Evolutionary conservation across 257 asterid genomes (phyloP).

Genomic region (Solanum virginianum): DNA sequence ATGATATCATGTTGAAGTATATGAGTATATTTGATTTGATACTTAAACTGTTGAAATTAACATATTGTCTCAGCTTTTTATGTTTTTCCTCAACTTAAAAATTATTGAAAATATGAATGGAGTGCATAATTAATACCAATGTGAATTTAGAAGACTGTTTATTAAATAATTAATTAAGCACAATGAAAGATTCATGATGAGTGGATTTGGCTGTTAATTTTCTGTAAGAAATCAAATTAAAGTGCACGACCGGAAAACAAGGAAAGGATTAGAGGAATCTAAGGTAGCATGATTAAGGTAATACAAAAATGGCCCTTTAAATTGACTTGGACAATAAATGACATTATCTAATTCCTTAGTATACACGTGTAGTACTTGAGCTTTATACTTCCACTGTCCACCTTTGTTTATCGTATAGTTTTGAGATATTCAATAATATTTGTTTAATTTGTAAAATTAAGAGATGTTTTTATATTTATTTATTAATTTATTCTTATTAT

Average conservation of each 20-base stretch:
- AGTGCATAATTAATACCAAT: not conserved
- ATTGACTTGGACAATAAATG: not conserved
- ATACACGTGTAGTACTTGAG: not conserved
- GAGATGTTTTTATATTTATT: too few relatives aligned
- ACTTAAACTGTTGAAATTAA: not conserved
- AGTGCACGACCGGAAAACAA: not conserved
- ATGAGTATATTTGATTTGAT: not conserved
- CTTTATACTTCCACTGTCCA: too few relatives aligned
- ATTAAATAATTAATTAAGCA: not conserved
- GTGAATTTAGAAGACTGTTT: not conserved
- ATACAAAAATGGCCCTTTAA: not conserved
- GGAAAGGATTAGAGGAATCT: not conserved
- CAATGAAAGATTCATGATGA: not conserved
- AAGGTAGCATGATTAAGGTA: not conserved
- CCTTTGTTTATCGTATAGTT: too few relatives aligned
- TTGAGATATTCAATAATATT: too few relatives aligned
- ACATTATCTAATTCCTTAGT: too few relatives aligned
- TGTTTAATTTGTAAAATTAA: too few relatives aligned
- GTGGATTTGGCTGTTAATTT: not conserved
- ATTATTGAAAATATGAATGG: not conserved
- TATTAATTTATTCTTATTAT: too few relatives aligned
- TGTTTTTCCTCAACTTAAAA: not conserved
- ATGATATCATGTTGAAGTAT: fast-evolving
- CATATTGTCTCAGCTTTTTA: not conserved
- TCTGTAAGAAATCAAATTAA: not conserved